These are phyloP conservation scores for Lagerstroemia speciosa DNA, from an alignment of 345 rosid species.

Conservation along the genomic window DNA sequence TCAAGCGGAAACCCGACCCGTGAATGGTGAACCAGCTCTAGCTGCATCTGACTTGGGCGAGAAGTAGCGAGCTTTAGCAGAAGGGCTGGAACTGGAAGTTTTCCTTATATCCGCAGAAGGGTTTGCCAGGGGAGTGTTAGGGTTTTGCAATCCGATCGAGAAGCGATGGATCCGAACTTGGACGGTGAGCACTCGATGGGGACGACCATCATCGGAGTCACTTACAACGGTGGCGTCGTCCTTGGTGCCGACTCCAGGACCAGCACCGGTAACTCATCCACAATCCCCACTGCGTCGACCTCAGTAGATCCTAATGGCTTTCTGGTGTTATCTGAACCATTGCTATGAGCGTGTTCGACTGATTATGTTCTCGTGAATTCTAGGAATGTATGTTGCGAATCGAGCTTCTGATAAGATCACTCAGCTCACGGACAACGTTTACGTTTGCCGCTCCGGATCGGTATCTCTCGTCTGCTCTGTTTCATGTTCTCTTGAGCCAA, in stretches of 20 bases:
- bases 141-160: constrained; percentile 6
- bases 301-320: neutral
- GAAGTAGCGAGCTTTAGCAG: neutral
- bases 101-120: too few relatives aligned
- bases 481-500: neutral
- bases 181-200: constrained; percentile 94
- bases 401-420: constrained; percentile 95
- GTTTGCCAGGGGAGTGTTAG: neutral
- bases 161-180: constrained; percentile 13
- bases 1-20: neutral
- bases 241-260: constrained; percentile 99
- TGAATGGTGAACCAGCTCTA: neutral
- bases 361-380: neutral
- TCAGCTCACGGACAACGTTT: constrained; percentile 89
- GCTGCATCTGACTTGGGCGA: neutral
- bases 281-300: too few relatives aligned
- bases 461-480: constrained; percentile 22
- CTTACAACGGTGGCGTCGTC: constrained; percentile 94
- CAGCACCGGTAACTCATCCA: constrained; percentile 66
- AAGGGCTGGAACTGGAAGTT: neutral
- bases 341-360: neutral
- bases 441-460: constrained; percentile 98
- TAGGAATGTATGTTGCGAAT: constrained; percentile 85
- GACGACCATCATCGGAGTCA: constrained; percentile 94
- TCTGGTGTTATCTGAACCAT: neutral